Percentiles rank a stretch among this genome's conserved stretches.
phyloP scores from a whole-genome alignment of 176 grass and related monocot species.

The Panicum miliaceum region DNA sequence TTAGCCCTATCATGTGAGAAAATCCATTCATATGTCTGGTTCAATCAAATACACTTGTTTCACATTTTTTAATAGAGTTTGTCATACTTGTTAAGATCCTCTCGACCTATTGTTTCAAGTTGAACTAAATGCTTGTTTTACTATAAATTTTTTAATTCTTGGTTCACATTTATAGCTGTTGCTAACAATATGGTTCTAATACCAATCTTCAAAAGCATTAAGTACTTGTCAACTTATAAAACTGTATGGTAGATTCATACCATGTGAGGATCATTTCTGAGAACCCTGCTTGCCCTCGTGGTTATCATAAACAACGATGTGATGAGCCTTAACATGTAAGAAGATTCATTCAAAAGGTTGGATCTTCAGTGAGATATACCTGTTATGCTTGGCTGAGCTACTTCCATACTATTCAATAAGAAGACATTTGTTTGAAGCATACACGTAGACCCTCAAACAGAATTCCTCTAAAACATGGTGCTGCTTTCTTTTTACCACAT shows the following conservation, averaged over 20 bases:
- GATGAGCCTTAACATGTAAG: conserved; percentile 23
- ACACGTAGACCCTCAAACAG: neutral
- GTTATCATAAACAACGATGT: neutral
- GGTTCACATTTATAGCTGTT: neutral
- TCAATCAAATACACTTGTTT: conserved; percentile 5
- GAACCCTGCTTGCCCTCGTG: neutral
- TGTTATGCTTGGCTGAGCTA: neutral
- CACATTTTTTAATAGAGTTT: conserved; percentile 5
- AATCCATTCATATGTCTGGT: neutral
- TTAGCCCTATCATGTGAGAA: conserved; percentile 47
- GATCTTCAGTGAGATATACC: conserved; percentile 3
- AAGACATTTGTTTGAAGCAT: neutral
- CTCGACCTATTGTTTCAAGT: neutral
- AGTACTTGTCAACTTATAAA: neutral
- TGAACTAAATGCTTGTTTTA: neutral
- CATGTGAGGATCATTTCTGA: neutral
- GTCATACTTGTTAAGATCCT: neutral
- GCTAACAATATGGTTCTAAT: neutral
- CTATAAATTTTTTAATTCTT: neutral
- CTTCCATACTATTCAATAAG: neutral
- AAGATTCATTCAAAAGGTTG: conserved; percentile 10
- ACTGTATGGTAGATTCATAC: neutral
- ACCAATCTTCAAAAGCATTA: neutral
- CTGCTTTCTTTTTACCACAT: neutral
- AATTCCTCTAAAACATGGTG: neutral